Percentiles rank a stretch among this genome's conserved stretches.
Conservation (phyloP, 805 yeast species). For the Suhomyces canberraensis region DNA sequence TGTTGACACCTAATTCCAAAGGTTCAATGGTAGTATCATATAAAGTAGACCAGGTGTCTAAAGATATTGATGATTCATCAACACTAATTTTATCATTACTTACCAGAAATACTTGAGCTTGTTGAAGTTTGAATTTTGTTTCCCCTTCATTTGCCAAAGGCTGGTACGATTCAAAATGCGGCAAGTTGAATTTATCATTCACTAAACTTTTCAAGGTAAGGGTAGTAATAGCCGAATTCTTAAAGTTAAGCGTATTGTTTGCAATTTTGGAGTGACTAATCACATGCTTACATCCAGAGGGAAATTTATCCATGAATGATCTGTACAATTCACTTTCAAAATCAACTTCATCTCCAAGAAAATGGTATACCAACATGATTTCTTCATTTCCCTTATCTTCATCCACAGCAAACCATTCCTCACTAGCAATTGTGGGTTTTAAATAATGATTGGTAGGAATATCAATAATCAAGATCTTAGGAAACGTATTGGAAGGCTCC, state of each 20-base stretch:
- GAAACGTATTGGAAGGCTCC: conserved; percentile 55
- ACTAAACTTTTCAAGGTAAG: conserved; percentile 58
- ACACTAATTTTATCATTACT: conserved; percentile 16
- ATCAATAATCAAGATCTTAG: conserved; percentile 67
- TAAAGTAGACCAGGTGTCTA: conserved; percentile 25
- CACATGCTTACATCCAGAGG: conserved; percentile 51
- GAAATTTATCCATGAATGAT: conserved; percentile 54
- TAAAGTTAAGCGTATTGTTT: conserved; percentile 59
- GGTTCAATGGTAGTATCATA: conserved; percentile 29
- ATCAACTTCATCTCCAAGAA: conserved; percentile 63
- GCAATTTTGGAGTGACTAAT: conserved; percentile 70
- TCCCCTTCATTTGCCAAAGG: conserved; percentile 10
- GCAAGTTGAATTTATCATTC: conserved; percentile 42
- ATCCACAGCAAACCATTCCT: conserved; percentile 30
- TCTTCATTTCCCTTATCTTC: conserved; percentile 32
- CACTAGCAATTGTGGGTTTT: conserved; percentile 22
- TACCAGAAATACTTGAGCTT: conserved; percentile 23
- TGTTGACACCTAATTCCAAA: conserved; percentile 13
- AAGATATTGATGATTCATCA: conserved; percentile 18
- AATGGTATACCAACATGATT: conserved; percentile 65
- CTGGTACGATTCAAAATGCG: conserved; percentile 20
- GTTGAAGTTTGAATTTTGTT: conserved; percentile 23
- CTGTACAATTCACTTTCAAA: conserved; percentile 40
- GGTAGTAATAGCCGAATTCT: conserved; percentile 49
- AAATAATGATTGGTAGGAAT: conserved; percentile 56